Percentiles rank a stretch among this genome's conserved stretches.
These are phyloP conservation scores for Stylonectria norvegica DNA, from an alignment of 2,329 filamentous ascomycete genomes.

Conservation along the genomic window DNA sequence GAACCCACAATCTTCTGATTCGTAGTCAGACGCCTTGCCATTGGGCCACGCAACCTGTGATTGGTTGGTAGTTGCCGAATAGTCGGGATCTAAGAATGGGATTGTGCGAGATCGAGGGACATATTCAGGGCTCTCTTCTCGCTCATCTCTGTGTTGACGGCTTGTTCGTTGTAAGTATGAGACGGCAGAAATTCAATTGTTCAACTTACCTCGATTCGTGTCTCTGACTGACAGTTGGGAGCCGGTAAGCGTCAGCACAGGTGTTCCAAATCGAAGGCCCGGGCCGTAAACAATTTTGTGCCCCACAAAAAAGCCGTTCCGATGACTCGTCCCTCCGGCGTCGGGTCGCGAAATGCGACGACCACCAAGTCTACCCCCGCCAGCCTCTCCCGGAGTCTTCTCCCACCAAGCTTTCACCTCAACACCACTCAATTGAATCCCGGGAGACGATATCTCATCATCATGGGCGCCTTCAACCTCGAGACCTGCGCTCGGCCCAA, in stretches of 20 bases:
- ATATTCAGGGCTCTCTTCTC: too few relatives aligned
- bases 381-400: neutral
- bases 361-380: conserved; percentile 4
- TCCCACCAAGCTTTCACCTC: neutral
- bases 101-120: too few relatives aligned
- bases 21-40: conserved; percentile 14
- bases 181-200: too few relatives aligned
- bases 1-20: conserved; percentile 13
- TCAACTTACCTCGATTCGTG: too few relatives aligned
- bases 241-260: too few relatives aligned
- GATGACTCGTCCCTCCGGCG: conserved; percentile 27
- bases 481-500: conserved; percentile 72
- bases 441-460: conserved; percentile 8
- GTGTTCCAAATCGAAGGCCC: too few relatives aligned
- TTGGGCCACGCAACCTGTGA: conserved; percentile 5
- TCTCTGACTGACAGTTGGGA: too few relatives aligned
- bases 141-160: too few relatives aligned
- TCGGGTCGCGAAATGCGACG: conserved; percentile 16
- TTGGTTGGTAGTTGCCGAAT: neutral
- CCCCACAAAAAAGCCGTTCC: conserved; percentile 21
- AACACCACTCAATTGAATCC: neutral
- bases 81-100: too few relatives aligned
- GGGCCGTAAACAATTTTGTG: neutral
- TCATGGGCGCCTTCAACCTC: conserved; percentile 66
- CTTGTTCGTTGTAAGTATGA: too few relatives aligned